Evolutionary conservation across 2,329 filamentous ascomycete species (phyloP).

Genomic region (Pseudogymnoascus sp.): DNA sequence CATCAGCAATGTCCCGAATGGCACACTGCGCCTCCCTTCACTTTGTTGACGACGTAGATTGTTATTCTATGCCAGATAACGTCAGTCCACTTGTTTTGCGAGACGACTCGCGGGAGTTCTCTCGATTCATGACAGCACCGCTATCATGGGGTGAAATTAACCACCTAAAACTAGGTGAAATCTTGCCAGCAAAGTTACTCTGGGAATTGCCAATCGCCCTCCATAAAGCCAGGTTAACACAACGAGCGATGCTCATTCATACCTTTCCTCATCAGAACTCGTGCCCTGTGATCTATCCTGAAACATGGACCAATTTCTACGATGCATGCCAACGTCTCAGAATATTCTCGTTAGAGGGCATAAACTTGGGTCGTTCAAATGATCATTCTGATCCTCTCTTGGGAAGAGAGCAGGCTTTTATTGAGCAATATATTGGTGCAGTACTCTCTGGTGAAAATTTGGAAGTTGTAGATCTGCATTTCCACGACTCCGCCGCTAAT

Average conservation of each 20-base stretch:
- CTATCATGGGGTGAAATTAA: not conserved
- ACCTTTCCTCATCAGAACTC: not conserved
- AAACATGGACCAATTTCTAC: not conserved
- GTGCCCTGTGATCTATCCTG: not conserved
- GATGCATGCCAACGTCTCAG: not conserved
- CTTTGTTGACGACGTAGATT: conserved; percentile 2
- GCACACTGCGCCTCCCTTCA: not conserved
- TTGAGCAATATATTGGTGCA: not conserved
- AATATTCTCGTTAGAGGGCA: not conserved
- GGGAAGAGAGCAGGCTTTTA: not conserved
- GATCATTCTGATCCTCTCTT: not conserved
- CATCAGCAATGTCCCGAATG: conserved; percentile 7
- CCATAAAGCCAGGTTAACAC: not conserved
- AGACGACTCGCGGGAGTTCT: not conserved
- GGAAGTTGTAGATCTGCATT: not conserved
- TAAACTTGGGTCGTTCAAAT: not conserved
- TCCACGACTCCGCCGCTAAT: not conserved
- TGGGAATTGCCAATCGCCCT: conserved; percentile 2
- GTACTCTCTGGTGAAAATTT: not conserved
- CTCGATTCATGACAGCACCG: not conserved
- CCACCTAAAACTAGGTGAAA: not conserved
- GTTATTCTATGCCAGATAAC: not conserved
- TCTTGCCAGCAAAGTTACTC: not conserved
- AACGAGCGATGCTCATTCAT: not conserved
- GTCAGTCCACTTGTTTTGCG: not conserved